Evolutionary conservation across 2,329 filamentous ascomycete genomes (phyloP), one percentile per base, ranked within the genome.

Genomic region (Fusarium brevicatenulatum): DNA sequence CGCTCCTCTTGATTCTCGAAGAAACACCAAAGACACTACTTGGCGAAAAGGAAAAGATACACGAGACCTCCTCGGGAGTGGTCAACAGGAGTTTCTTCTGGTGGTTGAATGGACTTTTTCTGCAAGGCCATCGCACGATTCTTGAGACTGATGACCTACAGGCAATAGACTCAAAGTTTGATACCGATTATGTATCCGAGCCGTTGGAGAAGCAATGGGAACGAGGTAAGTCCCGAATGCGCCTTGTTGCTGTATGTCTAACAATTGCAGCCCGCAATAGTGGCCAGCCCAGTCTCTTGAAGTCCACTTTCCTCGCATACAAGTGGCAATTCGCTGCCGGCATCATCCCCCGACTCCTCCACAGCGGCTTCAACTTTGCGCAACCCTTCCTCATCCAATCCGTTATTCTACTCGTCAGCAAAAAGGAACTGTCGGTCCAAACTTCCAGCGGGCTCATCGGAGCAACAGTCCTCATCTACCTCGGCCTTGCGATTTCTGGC

Each of bases 331-430:
- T 83, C 11, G 28, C 79, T 4, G 75, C 78, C 2, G 79, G 77
- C 0, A 75, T 85, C 8, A 44, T 81, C 9, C 82, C 84, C 6
- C 80, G 85, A 1, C 71, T 85, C 5, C 77, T 79, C 15, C 80
- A 80, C 30, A 80, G 79, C 3, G 84, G 78, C 8, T 85, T 87
- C 71, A 82, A 75, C 10, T 85, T 86, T 58, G 80, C 82, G 9
- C 85, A 87, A 42, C 85, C 85, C 0, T 76, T 86, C 30, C 81
- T 87, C 30, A 82, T 86, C 70, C 78, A 80, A 34, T 75, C 79
- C 4, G 73, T 81, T 2, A 77, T 84, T 30, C 54, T 65, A 10
- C 80, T 80, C n/a, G 78, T 82, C 5, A 72, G 77, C 21, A 73
- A 71, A 39, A 73, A 80, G 25, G 61, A 79, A 54, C 70, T 74